phyloP scores from a whole-genome alignment of 495 filamentous ascomycete species.

The Neurospora sp. region DNA sequence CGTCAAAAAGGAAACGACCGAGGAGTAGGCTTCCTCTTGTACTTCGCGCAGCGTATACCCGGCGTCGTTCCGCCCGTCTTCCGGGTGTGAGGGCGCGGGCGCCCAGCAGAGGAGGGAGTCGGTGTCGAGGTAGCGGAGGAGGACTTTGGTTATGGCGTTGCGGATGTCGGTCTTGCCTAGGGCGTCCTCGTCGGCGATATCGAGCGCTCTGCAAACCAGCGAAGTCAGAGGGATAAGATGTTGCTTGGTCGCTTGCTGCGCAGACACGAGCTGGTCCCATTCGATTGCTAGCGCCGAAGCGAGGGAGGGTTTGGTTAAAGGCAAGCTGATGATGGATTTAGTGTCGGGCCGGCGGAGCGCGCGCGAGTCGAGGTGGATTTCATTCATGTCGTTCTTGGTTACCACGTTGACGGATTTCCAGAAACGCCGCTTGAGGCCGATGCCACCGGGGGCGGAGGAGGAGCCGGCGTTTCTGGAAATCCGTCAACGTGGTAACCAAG shows the following conservation, averaged over 20 bases:
- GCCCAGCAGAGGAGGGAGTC: slow-evolving; percentile 94
- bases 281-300: slow-evolving; percentile 82
- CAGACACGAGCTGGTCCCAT: slow-evolving; percentile 76
- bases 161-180: slow-evolving; percentile 28
- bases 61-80: slow-evolving; percentile 7
- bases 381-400: slow-evolving; percentile 25
- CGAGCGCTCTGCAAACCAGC: slow-evolving; percentile 65
- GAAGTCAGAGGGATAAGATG: slow-evolving; percentile 90
- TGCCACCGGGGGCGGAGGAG: not conserved
- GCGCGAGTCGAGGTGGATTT: slow-evolving; percentile 70
- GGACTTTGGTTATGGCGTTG: slow-evolving; percentile 48
- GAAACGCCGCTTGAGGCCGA: slow-evolving; percentile 54
- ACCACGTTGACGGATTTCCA: slow-evolving; percentile 72
- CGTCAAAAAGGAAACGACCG: slow-evolving; percentile 60
- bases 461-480: too few species aligned
- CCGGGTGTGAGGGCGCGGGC: slow-evolving; percentile 33
- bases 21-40: slow-evolving; percentile 56
- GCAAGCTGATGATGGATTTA: slow-evolving; percentile 58
- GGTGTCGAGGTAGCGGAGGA: slow-evolving; percentile 81
- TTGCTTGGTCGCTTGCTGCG: slow-evolving; percentile 63
- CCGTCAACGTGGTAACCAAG: too few species aligned
- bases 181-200: slow-evolving; percentile 58
- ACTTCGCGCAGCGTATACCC: slow-evolving; percentile 53
- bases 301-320: slow-evolving; percentile 64
- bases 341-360: slow-evolving; percentile 65